phyloP scores from a whole-genome alignment of 108 stramenopile genomes.

The Licmophora abbreviata region DNA sequence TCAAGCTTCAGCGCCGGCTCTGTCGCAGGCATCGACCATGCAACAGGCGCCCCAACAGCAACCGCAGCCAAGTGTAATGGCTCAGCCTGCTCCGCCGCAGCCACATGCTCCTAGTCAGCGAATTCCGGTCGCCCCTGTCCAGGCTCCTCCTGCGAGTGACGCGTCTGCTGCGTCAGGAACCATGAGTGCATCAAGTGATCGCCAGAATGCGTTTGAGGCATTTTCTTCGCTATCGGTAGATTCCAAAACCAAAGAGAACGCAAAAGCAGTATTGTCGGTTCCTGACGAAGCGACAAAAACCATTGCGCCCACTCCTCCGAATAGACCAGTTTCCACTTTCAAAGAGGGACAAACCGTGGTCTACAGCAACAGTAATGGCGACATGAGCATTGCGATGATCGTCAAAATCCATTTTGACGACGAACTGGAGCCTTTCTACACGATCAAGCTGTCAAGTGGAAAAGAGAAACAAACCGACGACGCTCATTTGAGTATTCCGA shows the following conservation, averaged over 20 bases:
- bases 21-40: slow-evolving; percentile 1
- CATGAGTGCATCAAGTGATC: slow-evolving; percentile 1
- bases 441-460: slow-evolving; percentile 40
- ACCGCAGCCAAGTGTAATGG: too few species aligned
- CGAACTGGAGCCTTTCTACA: slow-evolving; percentile 52
- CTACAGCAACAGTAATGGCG: slow-evolving; percentile 36
- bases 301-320: background rate
- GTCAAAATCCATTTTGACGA: slow-evolving; percentile 62
- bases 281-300: background rate
- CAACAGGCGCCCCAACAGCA: slow-evolving; percentile 13
- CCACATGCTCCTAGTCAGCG: slow-evolving; percentile 6
- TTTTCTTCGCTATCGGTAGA: slow-evolving; percentile 28
- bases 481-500: slow-evolving; percentile 28
- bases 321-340: slow-evolving; percentile 2
- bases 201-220: slow-evolving; percentile 33
- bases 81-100: slow-evolving; percentile 10
- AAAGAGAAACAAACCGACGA: slow-evolving; percentile 70
- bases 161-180: background rate
- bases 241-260: too few species aligned
- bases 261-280: slow-evolving; percentile 10
- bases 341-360: slow-evolving; percentile 25
- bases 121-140: background rate
- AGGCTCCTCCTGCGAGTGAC: background rate
- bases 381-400: slow-evolving; percentile 21
- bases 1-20: background rate